phyloP scores from a whole-genome alignment of 345 rosid species.

The Rhodamnia rubescens region DNA sequence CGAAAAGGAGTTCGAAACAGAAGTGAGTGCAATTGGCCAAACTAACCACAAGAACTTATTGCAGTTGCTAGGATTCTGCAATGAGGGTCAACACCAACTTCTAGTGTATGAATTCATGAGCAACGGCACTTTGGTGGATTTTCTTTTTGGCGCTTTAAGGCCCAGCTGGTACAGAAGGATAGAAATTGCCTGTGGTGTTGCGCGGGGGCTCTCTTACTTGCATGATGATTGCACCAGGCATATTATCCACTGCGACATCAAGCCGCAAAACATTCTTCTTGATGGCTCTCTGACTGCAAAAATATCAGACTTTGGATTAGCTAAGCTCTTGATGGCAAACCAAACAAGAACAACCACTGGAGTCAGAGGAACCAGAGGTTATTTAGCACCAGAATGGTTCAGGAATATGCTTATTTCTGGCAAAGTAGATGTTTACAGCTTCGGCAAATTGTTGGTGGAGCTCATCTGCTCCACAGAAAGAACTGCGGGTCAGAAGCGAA shows the following conservation, averaged over 20 bases:
- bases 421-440: slow-evolving; percentile 24
- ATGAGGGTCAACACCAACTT: slow-evolving; percentile 6
- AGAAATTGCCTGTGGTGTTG: slow-evolving; percentile 12
- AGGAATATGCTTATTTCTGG: slow-evolving; percentile 3
- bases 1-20: slow-evolving; percentile 13
- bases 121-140: slow-evolving; percentile 8
- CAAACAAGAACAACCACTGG: slow-evolving; percentile 4
- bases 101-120: slow-evolving; percentile 22
- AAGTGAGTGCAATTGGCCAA: slow-evolving; percentile 9
- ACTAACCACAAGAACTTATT: slow-evolving; percentile 30
- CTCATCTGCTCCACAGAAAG: slow-evolving; percentile 9
- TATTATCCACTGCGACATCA: slow-evolving; percentile 11
- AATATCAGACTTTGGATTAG: slow-evolving; percentile 12
- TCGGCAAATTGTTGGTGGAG: slow-evolving; percentile 15
- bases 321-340: neutral
- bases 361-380: slow-evolving; percentile 8
- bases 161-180: slow-evolving; percentile 10
- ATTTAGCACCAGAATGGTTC: slow-evolving; percentile 16
- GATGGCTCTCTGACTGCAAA: neutral
- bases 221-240: slow-evolving; percentile 13
- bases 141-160: slow-evolving; percentile 3
- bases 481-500: neutral
- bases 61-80: slow-evolving; percentile 18
- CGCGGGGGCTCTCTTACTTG: slow-evolving; percentile 14
- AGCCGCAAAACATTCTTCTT: slow-evolving; percentile 10